phyloP scores from a whole-genome alignment of 257 asterid species.

The Cynanchum wilfordii region DNA sequence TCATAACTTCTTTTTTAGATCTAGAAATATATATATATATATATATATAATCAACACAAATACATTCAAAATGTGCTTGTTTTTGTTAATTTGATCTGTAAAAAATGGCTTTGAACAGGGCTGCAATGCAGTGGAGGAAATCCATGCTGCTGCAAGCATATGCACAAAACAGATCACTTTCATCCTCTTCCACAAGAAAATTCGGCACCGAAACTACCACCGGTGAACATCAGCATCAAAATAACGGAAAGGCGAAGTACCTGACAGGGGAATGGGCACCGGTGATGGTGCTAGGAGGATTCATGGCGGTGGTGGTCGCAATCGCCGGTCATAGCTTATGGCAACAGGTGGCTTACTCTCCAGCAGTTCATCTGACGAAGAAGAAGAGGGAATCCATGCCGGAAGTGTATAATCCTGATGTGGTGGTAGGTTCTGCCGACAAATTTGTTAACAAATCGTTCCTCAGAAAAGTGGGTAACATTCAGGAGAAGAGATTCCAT shows the following conservation, averaged over 20 bases:
- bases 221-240: too few species aligned
- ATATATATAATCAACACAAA: neutral
- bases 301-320: conserved; percentile 1
- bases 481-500: conserved; percentile 9
- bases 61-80: neutral
- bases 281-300: conserved; percentile 8
- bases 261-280: conserved; percentile 8
- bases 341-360: conserved; percentile 14
- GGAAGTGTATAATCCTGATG: conserved; percentile 13
- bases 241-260: neutral
- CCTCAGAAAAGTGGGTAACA: conserved; percentile 15
- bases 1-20: neutral
- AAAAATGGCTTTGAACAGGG: conserved; percentile 4
- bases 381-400: conserved; percentile 13
- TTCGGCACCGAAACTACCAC: neutral
- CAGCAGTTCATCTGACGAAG: conserved; percentile 8
- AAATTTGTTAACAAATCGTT: conserved; percentile 16
- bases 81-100: neutral
- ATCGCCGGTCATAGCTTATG: conserved; percentile 9
- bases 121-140: conserved; percentile 2
- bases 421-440: conserved; percentile 3
- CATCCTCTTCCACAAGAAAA: neutral
- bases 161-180: neutral
- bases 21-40: neutral
- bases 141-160: neutral